These are phyloP conservation scores for Eimeria necatrix DNA, from an alignment of 169 alveolate species.

Conservation along the genomic window DNA sequence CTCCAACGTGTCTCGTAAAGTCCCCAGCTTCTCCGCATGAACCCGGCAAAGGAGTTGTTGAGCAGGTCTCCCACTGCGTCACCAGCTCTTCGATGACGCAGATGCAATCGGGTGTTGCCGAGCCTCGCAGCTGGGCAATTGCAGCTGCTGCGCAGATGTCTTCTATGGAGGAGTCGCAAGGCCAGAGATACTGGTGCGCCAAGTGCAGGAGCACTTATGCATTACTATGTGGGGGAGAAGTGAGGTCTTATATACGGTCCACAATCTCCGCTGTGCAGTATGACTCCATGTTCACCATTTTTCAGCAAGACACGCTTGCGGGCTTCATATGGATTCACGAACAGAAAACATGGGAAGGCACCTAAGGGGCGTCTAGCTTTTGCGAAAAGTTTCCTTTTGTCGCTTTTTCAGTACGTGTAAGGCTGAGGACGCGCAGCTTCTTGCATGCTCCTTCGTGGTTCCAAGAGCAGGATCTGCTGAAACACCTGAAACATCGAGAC, in stretches of 20 bases:
- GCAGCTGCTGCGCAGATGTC: conserved; percentile 61
- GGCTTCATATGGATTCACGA: too few species aligned
- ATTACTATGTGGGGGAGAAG: background rate
- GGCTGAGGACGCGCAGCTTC: conserved; percentile 74
- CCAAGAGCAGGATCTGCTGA: conserved; percentile 20
- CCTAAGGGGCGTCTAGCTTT: too few species aligned
- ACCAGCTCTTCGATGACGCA: conserved; percentile 5
- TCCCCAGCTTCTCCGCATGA: background rate
- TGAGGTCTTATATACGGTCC: too few species aligned
- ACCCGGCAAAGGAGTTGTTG: background rate
- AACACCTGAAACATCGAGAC: background rate
- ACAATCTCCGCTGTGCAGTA: too few species aligned
- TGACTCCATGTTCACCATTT: too few species aligned
- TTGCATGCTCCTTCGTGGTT: conserved; percentile 52
- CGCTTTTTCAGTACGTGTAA: conserved; percentile 31
- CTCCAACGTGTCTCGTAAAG: conserved; percentile 6
- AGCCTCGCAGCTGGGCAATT: conserved; percentile 62
- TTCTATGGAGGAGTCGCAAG: conserved; percentile 50
- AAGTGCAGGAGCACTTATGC: background rate
- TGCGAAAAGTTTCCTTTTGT: background rate
- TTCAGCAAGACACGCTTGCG: too few species aligned
- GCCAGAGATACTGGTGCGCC: conserved; percentile 61
- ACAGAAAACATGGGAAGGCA: too few species aligned
- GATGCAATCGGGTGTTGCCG: background rate
- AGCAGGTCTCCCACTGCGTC: conserved; percentile 8